Base-by-base conservation (phyloP, 331 rosid genomes). In the Erythrophleum ivorense region DNA sequence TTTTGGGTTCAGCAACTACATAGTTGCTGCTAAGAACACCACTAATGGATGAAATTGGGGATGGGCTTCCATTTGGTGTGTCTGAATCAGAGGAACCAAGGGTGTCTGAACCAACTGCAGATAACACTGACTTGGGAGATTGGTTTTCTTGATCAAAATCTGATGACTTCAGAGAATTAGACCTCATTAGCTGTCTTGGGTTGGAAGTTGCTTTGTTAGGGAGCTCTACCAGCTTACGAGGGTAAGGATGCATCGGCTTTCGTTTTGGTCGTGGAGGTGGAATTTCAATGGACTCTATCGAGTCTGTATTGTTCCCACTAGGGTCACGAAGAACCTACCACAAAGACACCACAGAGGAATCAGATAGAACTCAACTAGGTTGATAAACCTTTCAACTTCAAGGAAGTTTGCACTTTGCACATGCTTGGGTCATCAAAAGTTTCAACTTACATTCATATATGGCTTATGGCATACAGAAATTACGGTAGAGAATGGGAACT, bases 221-320 rank as follows among this genome's bases (percentile, higher is more conserved):
- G 8, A 60, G 87, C 68, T 85, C 85, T 5, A 79, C 88, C 77
- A 81, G 87, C 77, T 94, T 94, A 14, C 97, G 93, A 7, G 98
- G 98, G 80, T 94, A 94, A 79, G 98, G 97, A 88, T 89, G 97
- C 76, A 65, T 87, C 8, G 98, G 98, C 82, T 91, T 94, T 68
- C 93, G 81, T 36, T 94, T 94, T 2, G 97, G 97, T 40, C 98
- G 83, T 6, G 98, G 97, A 62, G 98, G 97, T 34, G 98, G 98
- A 55, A 94, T 94, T 81, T 91, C 93, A 78, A 94, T 83, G 5
- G 91, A 80, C 48, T 89, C 97, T 24, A 46, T 88, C 3, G 80
- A 73, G 74, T 16, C 71, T 14, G 85, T 73, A 10, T n/a, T 83
- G 77, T 81, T 75, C 45, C 89, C 89, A 71, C 80, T 67, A 3